A percentile compares a stretch with the other conserved stretches of the same genome.
Evolutionary conservation across 192 early-diverging fungal genomes (phyloP).

Genomic region (Physocladia obscura): DNA sequence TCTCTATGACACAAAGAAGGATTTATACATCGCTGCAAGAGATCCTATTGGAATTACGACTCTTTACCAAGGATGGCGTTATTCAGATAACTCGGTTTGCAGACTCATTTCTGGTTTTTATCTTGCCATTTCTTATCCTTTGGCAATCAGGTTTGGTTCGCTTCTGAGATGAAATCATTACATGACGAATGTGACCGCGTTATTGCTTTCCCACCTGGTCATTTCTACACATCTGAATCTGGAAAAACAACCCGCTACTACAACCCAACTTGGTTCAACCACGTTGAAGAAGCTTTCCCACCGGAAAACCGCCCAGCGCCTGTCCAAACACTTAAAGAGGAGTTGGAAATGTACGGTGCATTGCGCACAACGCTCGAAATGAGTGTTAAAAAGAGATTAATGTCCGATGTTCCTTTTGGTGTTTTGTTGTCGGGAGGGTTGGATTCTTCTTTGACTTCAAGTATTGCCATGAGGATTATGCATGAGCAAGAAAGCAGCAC

Average conservation of each 20-base stretch:
- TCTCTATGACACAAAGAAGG: conserved; percentile 78
- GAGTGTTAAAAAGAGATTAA: conserved; percentile 92
- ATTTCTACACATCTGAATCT: conserved; percentile 75
- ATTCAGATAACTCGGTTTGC: conserved; percentile 70
- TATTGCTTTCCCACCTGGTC: conserved; percentile 95
- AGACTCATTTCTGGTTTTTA: background rate
- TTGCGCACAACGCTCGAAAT: conserved; percentile 80
- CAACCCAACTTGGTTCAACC: conserved; percentile 82
- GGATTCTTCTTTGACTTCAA: conserved; percentile 92
- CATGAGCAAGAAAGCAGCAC: conserved; percentile 31
- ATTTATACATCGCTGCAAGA: conserved; percentile 87
- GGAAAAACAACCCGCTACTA: conserved; percentile 84
- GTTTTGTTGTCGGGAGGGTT: conserved; percentile 93
- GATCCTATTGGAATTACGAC: conserved; percentile 99
- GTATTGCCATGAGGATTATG: conserved; percentile 77
- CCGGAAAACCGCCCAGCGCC: conserved; percentile 46
- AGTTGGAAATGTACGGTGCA: conserved; percentile 60
- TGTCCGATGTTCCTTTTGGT: conserved; percentile 98
- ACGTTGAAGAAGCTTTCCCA: conserved; percentile 35
- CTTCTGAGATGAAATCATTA: conserved; percentile 93
- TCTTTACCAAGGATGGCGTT: conserved; percentile 89
- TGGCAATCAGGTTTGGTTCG: conserved; percentile 67
- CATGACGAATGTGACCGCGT: conserved; percentile 98
- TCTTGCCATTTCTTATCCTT: background rate
- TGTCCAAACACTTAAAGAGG: conserved; percentile 57